Conservation (phyloP, 2,329 filamentous ascomycete species). For the Alternaria sp. region DNA sequence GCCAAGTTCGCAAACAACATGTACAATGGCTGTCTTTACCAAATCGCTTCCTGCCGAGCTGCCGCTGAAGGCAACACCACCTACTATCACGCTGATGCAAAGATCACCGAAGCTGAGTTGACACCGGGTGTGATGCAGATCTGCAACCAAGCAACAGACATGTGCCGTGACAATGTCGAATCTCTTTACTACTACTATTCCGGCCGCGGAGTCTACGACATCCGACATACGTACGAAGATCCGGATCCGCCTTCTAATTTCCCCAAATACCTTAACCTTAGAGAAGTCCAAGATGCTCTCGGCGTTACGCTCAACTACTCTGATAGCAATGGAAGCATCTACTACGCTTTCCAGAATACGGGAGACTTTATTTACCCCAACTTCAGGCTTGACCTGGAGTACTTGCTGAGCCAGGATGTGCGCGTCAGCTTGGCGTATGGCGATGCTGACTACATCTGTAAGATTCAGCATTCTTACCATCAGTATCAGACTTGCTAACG, state of each 20-base stretch:
- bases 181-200: constrained; percentile 63
- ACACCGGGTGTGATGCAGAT: constrained; percentile 43
- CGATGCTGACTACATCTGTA: constrained; percentile 53
- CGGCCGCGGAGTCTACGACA: constrained; percentile 63
- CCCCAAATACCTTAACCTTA: constrained; percentile 67
- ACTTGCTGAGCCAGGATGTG: constrained; percentile 54
- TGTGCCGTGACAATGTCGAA: constrained; percentile 67
- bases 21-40: constrained; percentile 58
- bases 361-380: constrained; percentile 68
- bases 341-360: constrained; percentile 61
- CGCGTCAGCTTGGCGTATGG: constrained; percentile 50
- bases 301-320: constrained; percentile 70
- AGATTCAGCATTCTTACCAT: constrained; percentile 15
- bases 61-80: constrained; percentile 49
- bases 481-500: constrained; percentile 3
- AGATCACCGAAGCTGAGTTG: constrained; percentile 39
- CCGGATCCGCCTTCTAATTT: constrained; percentile 63
- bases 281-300: constrained; percentile 65
- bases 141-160: constrained; percentile 64
- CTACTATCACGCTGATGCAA: constrained; percentile 31
- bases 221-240: constrained; percentile 60
- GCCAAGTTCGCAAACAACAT: constrained; percentile 64
- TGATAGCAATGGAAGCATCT: constrained; percentile 59
- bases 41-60: constrained; percentile 62
- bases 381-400: constrained; percentile 56